These are phyloP conservation scores for Fallopia convolvulus DNA, from an alignment of 148 eudicot genomes.

Conservation along the genomic window DNA sequence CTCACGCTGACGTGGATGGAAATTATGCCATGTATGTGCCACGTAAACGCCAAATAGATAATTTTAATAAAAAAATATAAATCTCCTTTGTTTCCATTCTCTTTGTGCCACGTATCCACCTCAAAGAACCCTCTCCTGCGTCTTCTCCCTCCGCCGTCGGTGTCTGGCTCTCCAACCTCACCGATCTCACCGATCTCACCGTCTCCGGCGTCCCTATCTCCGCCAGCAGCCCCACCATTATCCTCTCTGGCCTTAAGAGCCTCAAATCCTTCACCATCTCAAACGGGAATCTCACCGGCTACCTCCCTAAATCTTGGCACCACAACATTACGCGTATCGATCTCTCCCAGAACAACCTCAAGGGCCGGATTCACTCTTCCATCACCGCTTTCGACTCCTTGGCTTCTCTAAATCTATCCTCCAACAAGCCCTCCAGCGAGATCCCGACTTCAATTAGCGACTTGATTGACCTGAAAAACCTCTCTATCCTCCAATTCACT, in stretches of 20 bases:
- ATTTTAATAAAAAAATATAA: neutral
- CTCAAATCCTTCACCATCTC: slow-evolving; percentile 36
- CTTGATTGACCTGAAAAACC: slow-evolving; percentile 31
- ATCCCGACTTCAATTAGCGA: slow-evolving; percentile 62
- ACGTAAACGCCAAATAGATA: too few relatives aligned
- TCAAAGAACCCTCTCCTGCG: slow-evolving; percentile 51
- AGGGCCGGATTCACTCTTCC: slow-evolving; percentile 47
- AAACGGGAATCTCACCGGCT: slow-evolving; percentile 47
- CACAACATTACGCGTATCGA: slow-evolving; percentile 41
- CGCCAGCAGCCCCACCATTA: slow-evolving; percentile 46
- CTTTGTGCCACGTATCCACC: slow-evolving; percentile 28
- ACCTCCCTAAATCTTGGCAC: slow-evolving; percentile 61
- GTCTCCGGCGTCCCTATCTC: slow-evolving; percentile 33
- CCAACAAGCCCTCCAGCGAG: slow-evolving; percentile 40
- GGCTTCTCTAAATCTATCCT: slow-evolving; percentile 42
- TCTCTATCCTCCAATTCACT: slow-evolving; percentile 47
- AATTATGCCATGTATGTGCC: too few relatives aligned
- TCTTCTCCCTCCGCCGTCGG: slow-evolving; percentile 25
- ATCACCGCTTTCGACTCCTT: slow-evolving; percentile 39
- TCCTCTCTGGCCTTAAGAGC: slow-evolving; percentile 26
- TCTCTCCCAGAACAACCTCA: slow-evolving; percentile 49
- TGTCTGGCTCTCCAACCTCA: slow-evolving; percentile 25
- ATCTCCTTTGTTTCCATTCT: neutral
- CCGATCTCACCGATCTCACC: slow-evolving; percentile 36
- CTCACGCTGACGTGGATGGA: too few relatives aligned